Evolutionary conservation across 495 filamentous ascomycete genomes (phyloP).

Genomic region (Hypoxylon subgilvum): DNA sequence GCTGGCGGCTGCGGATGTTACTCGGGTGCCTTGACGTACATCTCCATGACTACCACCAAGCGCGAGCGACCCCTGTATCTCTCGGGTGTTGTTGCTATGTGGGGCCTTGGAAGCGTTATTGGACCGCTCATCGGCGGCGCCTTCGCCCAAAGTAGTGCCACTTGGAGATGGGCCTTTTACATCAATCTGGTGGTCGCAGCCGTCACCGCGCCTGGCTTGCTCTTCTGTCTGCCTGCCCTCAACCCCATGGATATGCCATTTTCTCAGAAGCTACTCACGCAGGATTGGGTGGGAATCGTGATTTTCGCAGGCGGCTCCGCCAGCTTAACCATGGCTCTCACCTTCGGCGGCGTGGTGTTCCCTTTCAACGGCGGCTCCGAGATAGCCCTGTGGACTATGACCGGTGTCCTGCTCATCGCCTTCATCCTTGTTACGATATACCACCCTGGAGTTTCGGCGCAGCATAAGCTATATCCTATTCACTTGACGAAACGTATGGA

Average conservation of each 20-base stretch:
- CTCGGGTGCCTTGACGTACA: constrained; percentile 21
- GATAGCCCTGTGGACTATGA: background rate
- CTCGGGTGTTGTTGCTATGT: background rate
- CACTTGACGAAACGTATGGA: constrained; percentile 16
- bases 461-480: background rate
- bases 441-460: background rate
- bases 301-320: constrained; percentile 44
- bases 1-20: constrained; percentile 59
- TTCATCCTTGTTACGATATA: background rate
- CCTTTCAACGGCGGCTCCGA: background rate
- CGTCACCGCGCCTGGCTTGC: constrained; percentile 56
- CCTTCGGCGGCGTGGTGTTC: background rate
- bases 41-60: background rate
- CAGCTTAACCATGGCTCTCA: background rate
- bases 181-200: constrained; percentile 67
- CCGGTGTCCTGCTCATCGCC: background rate
- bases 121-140: constrained; percentile 67
- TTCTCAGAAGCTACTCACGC: constrained; percentile 10
- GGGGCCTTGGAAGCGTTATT: constrained; percentile 28
- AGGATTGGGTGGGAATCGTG: constrained; percentile 42
- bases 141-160: constrained; percentile 54
- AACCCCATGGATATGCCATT: constrained; percentile 18
- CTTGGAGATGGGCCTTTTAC: constrained; percentile 68
- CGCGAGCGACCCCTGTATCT: background rate
- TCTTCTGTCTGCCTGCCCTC: constrained; percentile 55